Conservation (phyloP, 495 filamentous ascomycete species). For the Jackrogersella multiformis region DNA sequence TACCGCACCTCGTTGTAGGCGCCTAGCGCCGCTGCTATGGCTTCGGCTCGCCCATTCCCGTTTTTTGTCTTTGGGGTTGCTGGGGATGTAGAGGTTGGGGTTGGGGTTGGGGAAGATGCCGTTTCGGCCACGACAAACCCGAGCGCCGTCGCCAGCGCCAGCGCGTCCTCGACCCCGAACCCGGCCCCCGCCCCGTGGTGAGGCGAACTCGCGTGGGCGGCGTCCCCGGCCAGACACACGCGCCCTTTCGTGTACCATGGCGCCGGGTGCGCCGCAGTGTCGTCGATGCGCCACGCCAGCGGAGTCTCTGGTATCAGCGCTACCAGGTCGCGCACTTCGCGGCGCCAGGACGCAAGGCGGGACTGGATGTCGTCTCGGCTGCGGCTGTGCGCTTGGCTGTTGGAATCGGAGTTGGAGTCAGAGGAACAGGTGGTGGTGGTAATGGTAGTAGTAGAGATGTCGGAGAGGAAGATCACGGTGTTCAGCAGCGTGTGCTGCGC, state of each 20-base stretch:
- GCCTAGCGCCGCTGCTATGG: background rate
- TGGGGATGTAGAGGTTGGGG: too few relatives aligned
- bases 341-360: conserved; percentile 42
- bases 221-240: conserved; percentile 44
- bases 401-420: background rate
- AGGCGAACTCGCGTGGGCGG: conserved; percentile 55
- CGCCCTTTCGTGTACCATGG: conserved; percentile 41
- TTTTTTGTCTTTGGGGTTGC: background rate
- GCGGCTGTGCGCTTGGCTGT: background rate
- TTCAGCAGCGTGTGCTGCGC: conserved; percentile 50
- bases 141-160: conserved; percentile 10
- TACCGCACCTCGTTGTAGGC: background rate
- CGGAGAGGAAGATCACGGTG: conserved; percentile 54
- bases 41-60: background rate
- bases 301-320: conserved; percentile 47
- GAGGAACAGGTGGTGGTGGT: too few relatives aligned
- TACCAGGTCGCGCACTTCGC: conserved; percentile 42
- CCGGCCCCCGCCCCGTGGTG: conserved; percentile 20
- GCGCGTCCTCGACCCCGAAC: conserved; percentile 20
- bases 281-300: conserved; percentile 58
- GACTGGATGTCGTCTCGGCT: background rate
- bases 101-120: too few relatives aligned
- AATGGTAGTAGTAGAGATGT: too few relatives aligned
- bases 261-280: conserved; percentile 52
- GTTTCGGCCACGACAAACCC: background rate